Base-by-base conservation (phyloP, 768 basidiomycete species). In the Obba rivulosa region DNA sequence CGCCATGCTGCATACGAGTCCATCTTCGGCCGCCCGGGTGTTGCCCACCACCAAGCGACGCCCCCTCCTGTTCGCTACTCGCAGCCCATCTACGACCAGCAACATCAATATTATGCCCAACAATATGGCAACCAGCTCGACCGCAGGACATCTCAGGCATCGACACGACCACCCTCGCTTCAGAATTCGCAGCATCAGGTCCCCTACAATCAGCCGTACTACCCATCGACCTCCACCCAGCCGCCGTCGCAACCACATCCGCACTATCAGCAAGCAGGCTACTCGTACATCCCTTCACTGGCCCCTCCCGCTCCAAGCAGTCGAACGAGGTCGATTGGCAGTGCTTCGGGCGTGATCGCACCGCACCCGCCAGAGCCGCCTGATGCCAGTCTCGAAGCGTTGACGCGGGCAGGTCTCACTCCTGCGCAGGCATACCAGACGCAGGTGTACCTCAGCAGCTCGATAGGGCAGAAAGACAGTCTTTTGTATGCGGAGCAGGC, bases 351-450 rank as follows among this genome's bases (percentile, higher is more conserved):
- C 21, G 62, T 75, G 58, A 72, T 78, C 36, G 55, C 69, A 25
- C 74, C 74, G 3, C 70, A 62, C 46, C 75, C 72, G 48, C 74
- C 76, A 52, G 77, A 79, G 55, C 71, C 73, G 38, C 70, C 74
- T 57, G 77, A 78, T 63, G 61, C 69, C 8, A 59, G 58, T 39
- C 69, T 70, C 52, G 78, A 80, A 51, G 64, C 65, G 20, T 57
- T 70, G 35, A 67, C 72, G 16, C 71, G 69, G 46, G 68, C 75
- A 31, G 81, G 80, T 3, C 75, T 88, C 44, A 85, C 86, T 3
- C 80, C 85, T 38, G 84, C 86, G 9, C 88, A 91, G 63, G 82
- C 85, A 31, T 90, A 89, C 68, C 89, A 88, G 59, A 80, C 82
- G 8, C 85, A 90, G 63, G 75, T 87, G 40, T 81, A 81, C 57